Percentiles rank a stretch among this genome's conserved stretches.
Conservation (phyloP, 345 rosid species). For the Sonneratia alba region DNA sequence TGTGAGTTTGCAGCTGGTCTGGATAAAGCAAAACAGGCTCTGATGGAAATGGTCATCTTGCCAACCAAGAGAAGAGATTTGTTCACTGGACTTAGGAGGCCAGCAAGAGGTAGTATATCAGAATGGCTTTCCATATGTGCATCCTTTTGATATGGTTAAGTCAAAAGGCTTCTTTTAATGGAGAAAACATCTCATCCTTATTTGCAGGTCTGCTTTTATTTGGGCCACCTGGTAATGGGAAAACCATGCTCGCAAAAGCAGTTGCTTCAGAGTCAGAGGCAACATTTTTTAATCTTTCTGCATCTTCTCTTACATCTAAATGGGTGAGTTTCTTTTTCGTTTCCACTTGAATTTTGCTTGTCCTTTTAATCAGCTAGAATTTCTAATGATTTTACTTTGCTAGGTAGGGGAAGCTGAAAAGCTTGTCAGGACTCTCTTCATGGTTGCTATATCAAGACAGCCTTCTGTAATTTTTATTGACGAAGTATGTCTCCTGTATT, state of each 20-base stretch:
- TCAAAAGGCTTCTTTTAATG: background rate
- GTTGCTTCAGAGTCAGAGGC: slow-evolving; percentile 96
- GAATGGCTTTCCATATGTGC: background rate
- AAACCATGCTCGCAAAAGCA: slow-evolving; percentile 98
- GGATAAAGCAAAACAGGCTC: slow-evolving; percentile 89
- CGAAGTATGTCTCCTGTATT: slow-evolving; percentile 45
- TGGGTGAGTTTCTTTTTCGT: slow-evolving; percentile 46
- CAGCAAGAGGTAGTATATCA: slow-evolving; percentile 69
- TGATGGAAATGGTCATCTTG: slow-evolving; percentile 95
- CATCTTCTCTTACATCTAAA: slow-evolving; percentile 91
- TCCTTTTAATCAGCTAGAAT: background rate
- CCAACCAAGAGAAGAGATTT: slow-evolving; percentile 87
- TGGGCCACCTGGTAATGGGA: slow-evolving; percentile 99
- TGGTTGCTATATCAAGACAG: slow-evolving; percentile 85
- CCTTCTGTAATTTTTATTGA: slow-evolving; percentile 95
- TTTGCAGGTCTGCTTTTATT: slow-evolving; percentile 79
- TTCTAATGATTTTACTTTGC: slow-evolving; percentile 5
- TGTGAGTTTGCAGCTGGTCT: slow-evolving; percentile 62
- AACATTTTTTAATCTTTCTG: slow-evolving; percentile 91
- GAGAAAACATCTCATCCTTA: slow-evolving; percentile 7
- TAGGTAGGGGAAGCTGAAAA: slow-evolving; percentile 98
- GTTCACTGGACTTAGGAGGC: slow-evolving; percentile 92
- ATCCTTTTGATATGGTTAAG: background rate
- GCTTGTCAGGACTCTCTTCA: slow-evolving; percentile 83
- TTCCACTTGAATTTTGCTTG: slow-evolving; percentile 6